Evolutionary conservation across 1,139 yeast species (phyloP), one percentile per base, ranked within the genome.

Genomic region (Meyerozyma smithsonii): DNA sequence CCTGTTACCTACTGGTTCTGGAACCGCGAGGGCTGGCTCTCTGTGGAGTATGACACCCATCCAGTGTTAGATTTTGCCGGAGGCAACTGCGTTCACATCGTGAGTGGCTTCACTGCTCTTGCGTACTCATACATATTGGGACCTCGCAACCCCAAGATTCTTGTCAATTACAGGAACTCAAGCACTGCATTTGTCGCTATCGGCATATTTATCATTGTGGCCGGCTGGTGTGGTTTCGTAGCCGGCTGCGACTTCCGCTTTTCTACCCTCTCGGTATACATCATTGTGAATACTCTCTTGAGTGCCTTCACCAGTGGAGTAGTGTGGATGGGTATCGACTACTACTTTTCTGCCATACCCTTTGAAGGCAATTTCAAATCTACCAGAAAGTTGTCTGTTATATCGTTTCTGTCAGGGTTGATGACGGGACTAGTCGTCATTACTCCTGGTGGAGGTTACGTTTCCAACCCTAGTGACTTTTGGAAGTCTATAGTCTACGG

Each of bases 1-100:
- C 85, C 85, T 0, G 72, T 79, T 1, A 78, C 80, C 2, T 78
- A 77, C 53, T 79, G 85, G 85, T 72, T 78, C 48, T 79, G 85
- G 85, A 78, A 78, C 53, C 48, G 58, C 8, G 59, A 69, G 41
- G 85, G 85, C 3, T 79, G 84, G 84, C 65, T 79, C 25, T 64
- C 72, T 1, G 56, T 62, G 0, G 69, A 67, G 42, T 54, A 61
- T 34, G 48, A 56, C 23, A 58, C 61, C 35, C 50, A 70, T 8
- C 80, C 81, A 0, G 80, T 74, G 1, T 58, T 79, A 16, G 85
- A 79, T 56, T 79, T 77, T 56, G 84, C 85, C 1, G 85, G 85
- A 4, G 85, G 85, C 2, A 73, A 75, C 25, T 77, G 81, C 45
- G 74, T 79, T n/a, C 85, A 79, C 51, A 62, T 78, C 34, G 78